Percentiles rank a stretch among this genome's conserved stretches.
Evolutionary conservation across 2,329 filamentous ascomycete species (phyloP).

Genomic region (Talaromyces marneffei): DNA sequence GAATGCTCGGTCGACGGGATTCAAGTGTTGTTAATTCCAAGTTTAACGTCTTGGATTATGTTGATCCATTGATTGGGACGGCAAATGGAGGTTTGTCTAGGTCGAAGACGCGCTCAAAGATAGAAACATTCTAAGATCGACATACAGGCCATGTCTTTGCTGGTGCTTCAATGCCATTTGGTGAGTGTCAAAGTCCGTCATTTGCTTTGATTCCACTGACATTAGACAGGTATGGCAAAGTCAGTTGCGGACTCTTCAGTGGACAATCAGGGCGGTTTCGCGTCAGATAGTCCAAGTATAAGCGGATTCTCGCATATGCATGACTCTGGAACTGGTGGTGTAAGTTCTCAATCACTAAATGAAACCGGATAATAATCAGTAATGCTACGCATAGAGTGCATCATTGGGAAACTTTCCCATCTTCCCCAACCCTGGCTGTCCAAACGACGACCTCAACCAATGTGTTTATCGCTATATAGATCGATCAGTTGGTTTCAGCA

Average conservation of each 20-base stretch:
- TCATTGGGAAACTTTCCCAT: slow-evolving; percentile 69
- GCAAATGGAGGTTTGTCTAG: slow-evolving; percentile 40
- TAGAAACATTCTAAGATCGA: neutral
- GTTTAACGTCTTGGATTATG: slow-evolving; percentile 36
- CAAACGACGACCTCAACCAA: slow-evolving; percentile 54
- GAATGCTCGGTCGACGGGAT: neutral
- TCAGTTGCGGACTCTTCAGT: slow-evolving; percentile 50
- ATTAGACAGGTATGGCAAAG: slow-evolving; percentile 47
- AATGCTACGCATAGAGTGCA: slow-evolving; percentile 35
- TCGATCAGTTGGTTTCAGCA: slow-evolving; percentile 45
- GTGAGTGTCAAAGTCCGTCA: slow-evolving; percentile 24
- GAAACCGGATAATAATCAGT: neutral
- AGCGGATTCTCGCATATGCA: slow-evolving; percentile 51
- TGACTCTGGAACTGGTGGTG: slow-evolving; percentile 48
- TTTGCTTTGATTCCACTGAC: neutral
- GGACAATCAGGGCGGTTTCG: slow-evolving; percentile 54
- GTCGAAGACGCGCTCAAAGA: neutral
- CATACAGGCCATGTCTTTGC: slow-evolving; percentile 51
- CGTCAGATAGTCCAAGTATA: slow-evolving; percentile 45
- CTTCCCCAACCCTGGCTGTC: slow-evolving; percentile 60
- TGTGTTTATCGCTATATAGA: slow-evolving; percentile 56
- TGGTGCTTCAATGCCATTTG: slow-evolving; percentile 51
- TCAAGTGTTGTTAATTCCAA: neutral
- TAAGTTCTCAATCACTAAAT: slow-evolving; percentile 19
- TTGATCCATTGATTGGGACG: slow-evolving; percentile 52